A percentile compares a stretch with the other conserved stretches of the same genome.
phyloP scores from a whole-genome alignment of 2,329 filamentous ascomycete species.

The Alternaria ventricosa region DNA sequence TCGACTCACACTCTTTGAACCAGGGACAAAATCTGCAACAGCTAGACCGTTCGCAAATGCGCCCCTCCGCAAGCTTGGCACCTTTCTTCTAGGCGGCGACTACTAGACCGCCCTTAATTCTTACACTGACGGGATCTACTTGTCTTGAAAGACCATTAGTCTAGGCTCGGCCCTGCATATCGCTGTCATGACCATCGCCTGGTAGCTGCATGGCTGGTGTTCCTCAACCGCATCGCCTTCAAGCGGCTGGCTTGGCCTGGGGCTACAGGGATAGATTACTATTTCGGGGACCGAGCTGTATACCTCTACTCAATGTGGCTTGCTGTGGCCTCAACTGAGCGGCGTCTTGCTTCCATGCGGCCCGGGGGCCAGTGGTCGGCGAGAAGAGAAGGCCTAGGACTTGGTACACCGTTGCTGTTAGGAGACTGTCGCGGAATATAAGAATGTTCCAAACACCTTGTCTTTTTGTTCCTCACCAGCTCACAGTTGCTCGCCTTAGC shows the following conservation, averaged over 20 bases:
- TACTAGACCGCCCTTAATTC: not conserved
- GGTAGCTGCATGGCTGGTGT: constrained; percentile 1
- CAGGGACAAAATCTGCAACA: not conserved
- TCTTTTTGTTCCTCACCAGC: not conserved
- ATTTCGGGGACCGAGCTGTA: not conserved
- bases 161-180: not conserved
- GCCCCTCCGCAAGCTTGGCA: not conserved
- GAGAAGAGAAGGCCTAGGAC: not conserved
- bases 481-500: not conserved
- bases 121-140: not conserved
- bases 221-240: not conserved
- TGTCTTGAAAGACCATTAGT: not conserved
- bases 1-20: not conserved
- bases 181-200: not conserved
- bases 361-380: not conserved
- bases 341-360: not conserved
- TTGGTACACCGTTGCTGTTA: not conserved
- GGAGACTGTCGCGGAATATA: constrained; percentile 1
- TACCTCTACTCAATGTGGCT: constrained; percentile 1
- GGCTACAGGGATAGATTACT: constrained; percentile 2
- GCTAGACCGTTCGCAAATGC: not conserved
- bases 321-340: not conserved
- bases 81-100: not conserved
- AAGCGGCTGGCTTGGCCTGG: not conserved
- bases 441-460: not conserved